Percentiles rank a stretch among this genome's conserved stretches.
These are phyloP conservation scores for Umbilicaria muhlenbergii DNA, from an alignment of 495 filamentous ascomycete genomes.

Conservation along the genomic window DNA sequence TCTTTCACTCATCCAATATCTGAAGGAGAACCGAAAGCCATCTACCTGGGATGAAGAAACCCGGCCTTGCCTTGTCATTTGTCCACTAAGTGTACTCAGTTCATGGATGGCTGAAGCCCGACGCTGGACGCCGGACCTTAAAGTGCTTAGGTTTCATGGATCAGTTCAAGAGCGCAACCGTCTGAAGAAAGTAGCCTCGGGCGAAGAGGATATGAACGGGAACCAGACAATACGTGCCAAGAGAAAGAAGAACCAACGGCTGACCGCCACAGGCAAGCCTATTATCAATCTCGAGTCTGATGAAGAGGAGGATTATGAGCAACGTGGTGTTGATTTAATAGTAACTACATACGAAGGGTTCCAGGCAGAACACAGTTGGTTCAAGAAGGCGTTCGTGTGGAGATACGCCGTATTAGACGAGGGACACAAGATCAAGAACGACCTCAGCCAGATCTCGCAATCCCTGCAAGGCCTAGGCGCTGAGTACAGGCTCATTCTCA, in stretches of 20 bases:
- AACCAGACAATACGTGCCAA: constrained; percentile 18
- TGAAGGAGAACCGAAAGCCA: constrained; percentile 22
- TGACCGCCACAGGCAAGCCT: constrained; percentile 17
- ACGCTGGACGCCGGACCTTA: constrained; percentile 42
- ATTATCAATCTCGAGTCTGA: constrained; percentile 20
- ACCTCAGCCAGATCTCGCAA: constrained; percentile 30
- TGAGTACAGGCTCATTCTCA: constrained; percentile 45
- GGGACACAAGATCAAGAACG: constrained; percentile 47
- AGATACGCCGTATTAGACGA: constrained; percentile 42
- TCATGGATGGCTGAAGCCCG: constrained; percentile 40
- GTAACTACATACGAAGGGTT: constrained; percentile 50
- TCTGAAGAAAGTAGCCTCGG: constrained; percentile 31
- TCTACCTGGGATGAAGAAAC: constrained; percentile 14
- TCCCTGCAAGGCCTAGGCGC: constrained; percentile 34
- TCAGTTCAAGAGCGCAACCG: constrained; percentile 28
- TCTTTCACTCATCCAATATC: constrained; percentile 36
- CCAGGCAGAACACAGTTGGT: constrained; percentile 38
- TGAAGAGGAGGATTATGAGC: constrained; percentile 16
- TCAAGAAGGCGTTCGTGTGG: constrained; percentile 43
- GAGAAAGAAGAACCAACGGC: constrained; percentile 9
- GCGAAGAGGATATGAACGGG: constrained; percentile 24
- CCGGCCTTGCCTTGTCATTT: constrained; percentile 43
- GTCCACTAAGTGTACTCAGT: constrained; percentile 40
- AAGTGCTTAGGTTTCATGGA: constrained; percentile 41
- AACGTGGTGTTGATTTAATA: constrained; percentile 30